Evolutionary conservation across 768 basidiomycete species (phyloP).

Genomic region (Russula griseocarnosa): DNA sequence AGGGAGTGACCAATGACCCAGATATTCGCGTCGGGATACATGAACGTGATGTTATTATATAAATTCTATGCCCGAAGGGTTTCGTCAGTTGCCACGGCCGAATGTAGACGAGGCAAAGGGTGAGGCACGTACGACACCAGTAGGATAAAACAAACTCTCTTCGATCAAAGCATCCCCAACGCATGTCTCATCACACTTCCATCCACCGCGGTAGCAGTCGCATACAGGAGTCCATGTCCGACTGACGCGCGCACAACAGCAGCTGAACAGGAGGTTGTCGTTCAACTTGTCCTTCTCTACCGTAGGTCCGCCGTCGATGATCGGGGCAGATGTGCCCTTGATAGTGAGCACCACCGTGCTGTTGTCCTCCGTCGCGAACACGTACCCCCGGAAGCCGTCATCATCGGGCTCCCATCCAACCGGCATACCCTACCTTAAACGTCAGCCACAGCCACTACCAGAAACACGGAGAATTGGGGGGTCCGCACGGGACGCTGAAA

Average conservation of each 20-base stretch:
- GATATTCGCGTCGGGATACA: slow-evolving; percentile 87
- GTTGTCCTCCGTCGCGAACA: slow-evolving; percentile 83
- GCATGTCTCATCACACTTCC: slow-evolving; percentile 77
- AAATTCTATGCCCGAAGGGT: slow-evolving; percentile 61
- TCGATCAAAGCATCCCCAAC: slow-evolving; percentile 72
- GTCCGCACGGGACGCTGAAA: background rate
- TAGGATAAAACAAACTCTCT: slow-evolving; percentile 83
- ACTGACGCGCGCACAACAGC: slow-evolving; percentile 91
- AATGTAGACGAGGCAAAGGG: background rate
- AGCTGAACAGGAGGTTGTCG: slow-evolving; percentile 91
- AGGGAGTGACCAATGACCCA: slow-evolving; percentile 86
- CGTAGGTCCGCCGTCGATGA: slow-evolving; percentile 78
- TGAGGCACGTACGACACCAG: slow-evolving; percentile 61
- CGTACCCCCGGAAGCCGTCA: slow-evolving; percentile 87
- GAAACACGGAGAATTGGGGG: background rate
- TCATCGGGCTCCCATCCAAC: slow-evolving; percentile 88
- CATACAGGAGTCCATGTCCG: slow-evolving; percentile 94
- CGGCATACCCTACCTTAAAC: slow-evolving; percentile 51
- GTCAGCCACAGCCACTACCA: background rate
- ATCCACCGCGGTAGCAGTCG: slow-evolving; percentile 70
- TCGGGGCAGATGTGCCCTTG: slow-evolving; percentile 83
- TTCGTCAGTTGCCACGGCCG: background rate
- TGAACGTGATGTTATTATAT: slow-evolving; percentile 85
- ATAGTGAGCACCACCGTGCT: slow-evolving; percentile 87
- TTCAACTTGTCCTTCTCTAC: slow-evolving; percentile 87